Conservation (phyloP, 2,329 filamentous ascomycete genomes). For the Lachnellula hyalina region DNA sequence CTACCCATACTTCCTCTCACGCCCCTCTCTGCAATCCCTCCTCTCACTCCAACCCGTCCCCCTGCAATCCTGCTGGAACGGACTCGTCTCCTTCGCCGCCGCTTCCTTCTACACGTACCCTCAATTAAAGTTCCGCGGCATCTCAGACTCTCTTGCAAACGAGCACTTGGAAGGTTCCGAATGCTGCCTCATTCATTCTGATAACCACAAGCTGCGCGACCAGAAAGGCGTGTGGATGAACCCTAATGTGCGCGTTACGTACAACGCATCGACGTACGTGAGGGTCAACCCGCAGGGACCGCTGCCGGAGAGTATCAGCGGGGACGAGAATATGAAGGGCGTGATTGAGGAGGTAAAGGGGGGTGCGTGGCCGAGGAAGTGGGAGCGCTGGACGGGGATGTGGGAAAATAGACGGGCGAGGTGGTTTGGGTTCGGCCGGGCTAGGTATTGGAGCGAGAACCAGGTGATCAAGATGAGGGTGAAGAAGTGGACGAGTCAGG, state of each 20-base stretch:
- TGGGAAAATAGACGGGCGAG: constrained; percentile 54
- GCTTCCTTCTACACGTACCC: constrained; percentile 44
- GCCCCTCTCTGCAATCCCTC: constrained; percentile 47
- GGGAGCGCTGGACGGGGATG: constrained; percentile 45
- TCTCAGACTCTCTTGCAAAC: constrained; percentile 55
- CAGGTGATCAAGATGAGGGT: constrained; percentile 19
- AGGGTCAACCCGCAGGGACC: constrained; percentile 35
- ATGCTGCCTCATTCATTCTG: constrained; percentile 71
- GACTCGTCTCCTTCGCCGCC: constrained; percentile 48
- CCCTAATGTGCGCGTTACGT: constrained; percentile 63
- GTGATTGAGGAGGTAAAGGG: constrained; percentile 1
- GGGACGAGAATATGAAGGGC: constrained; percentile 19
- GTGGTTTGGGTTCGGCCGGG: constrained; percentile 33
- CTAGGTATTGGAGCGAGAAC: constrained; percentile 26
- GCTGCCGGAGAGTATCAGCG: constrained; percentile 5
- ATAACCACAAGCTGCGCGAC: constrained; percentile 47
- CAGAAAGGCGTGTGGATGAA: constrained; percentile 60
- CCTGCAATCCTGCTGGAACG: constrained; percentile 54
- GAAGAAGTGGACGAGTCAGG: constrained; percentile 20
- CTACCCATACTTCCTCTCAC: constrained; percentile 55
- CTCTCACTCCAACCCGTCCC: constrained; percentile 45
- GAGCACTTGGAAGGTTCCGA: constrained; percentile 70
- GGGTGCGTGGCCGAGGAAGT: constrained; percentile 21
- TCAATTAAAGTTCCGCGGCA: constrained; percentile 55
- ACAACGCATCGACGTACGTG: constrained; percentile 49